A percentile compares a stretch with the other conserved stretches of the same genome.
Conservation (phyloP, 148 eudicot species). For the Rhododendron simsii region DNA sequence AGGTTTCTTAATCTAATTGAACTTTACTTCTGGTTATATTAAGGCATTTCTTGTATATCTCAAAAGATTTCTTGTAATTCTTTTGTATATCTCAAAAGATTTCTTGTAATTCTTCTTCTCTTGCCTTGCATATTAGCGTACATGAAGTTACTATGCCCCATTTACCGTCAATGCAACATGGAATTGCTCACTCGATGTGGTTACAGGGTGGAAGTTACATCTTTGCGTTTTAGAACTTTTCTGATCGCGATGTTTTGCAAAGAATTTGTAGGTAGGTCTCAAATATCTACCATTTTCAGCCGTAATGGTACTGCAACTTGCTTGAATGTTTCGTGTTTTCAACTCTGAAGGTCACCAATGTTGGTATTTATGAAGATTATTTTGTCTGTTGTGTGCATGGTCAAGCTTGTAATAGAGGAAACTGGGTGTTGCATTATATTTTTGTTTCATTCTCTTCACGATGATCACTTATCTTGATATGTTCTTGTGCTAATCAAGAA, state of each 20-base stretch:
- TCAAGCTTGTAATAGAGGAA: neutral
- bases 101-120: neutral
- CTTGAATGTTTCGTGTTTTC: neutral
- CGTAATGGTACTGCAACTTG: neutral
- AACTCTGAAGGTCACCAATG: neutral
- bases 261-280: conserved; percentile 66
- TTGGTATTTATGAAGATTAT: neutral
- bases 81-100: neutral
- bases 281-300: neutral
- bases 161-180: neutral
- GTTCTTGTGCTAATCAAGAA: neutral
- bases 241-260: conserved; percentile 75
- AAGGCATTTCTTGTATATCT: neutral
- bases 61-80: neutral
- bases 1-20: conserved; percentile 23
- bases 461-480: neutral
- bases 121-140: neutral
- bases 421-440: neutral
- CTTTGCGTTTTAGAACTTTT: conserved; percentile 73
- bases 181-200: conserved; percentile 1
- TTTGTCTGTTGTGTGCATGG: neutral
- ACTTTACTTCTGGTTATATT: neutral
- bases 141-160: neutral
- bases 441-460: neutral
- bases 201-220: conserved; percentile 62